phyloP scores from a whole-genome alignment of 805 yeast species.

The Grigorovia yakushimaensis region DNA sequence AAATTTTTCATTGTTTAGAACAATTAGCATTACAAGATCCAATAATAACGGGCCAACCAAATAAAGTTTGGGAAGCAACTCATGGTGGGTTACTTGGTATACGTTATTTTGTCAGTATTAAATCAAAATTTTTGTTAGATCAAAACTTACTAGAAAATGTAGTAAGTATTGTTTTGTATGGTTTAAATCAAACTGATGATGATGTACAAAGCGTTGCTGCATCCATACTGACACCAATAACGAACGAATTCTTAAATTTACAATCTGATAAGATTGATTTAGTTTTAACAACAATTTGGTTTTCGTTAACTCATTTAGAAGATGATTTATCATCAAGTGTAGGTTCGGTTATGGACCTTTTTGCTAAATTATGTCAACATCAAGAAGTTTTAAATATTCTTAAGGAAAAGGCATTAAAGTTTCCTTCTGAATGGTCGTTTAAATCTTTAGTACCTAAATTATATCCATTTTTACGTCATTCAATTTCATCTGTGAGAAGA shows the following conservation, averaged over 20 bases:
- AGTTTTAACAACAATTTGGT: conserved; percentile 74
- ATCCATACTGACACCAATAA: conserved; percentile 82
- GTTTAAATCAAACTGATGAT: conserved; percentile 71
- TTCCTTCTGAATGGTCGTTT: conserved; percentile 47
- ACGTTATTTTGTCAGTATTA: conserved; percentile 81
- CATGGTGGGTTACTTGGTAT: conserved; percentile 97
- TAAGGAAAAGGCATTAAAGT: conserved; percentile 46
- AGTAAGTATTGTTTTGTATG: conserved; percentile 77
- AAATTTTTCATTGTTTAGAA: conserved; percentile 56
- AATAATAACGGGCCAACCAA: conserved; percentile 29
- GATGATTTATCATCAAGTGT: conserved; percentile 93
- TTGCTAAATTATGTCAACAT: conserved; percentile 80
- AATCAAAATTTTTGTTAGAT: conserved; percentile 63
- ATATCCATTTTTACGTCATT: conserved; percentile 88
- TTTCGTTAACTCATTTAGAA: conserved; percentile 67
- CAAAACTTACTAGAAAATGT: conserved; percentile 55
- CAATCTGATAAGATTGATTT: conserved; percentile 38
- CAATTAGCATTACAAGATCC: conserved; percentile 59
- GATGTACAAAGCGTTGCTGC: conserved; percentile 98
- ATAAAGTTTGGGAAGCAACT: conserved; percentile 85
- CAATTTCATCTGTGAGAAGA: conserved; percentile 81
- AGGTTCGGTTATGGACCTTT: conserved; percentile 89
- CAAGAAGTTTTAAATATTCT: conserved; percentile 65
- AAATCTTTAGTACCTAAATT: conserved; percentile 76
- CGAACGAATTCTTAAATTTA: conserved; percentile 70